A percentile compares a stretch with the other conserved stretches of the same genome.
phyloP scores from a whole-genome alignment of 2,329 filamentous ascomycete species.

The Phialocephala subalpina region DNA sequence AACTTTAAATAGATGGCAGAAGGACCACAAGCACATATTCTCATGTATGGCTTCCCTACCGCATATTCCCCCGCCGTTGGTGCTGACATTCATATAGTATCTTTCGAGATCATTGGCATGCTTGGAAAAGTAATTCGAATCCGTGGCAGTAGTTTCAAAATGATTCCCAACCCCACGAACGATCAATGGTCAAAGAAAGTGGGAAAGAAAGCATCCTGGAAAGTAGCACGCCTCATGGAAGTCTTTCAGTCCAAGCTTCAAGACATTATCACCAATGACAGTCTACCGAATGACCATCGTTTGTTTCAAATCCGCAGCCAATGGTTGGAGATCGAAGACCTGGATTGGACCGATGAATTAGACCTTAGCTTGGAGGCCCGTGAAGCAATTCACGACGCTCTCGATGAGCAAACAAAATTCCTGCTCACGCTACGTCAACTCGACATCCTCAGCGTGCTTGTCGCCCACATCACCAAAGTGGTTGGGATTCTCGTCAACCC shows the following conservation, averaged over 20 bases:
- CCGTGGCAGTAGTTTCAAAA: conserved; percentile 57
- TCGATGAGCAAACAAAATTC: conserved; percentile 36
- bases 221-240: conserved; percentile 38
- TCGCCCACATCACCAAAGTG: conserved; percentile 38
- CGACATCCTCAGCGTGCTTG: conserved; percentile 37
- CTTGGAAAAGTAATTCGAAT: conserved; percentile 59
- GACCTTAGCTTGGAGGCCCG: conserved; percentile 33
- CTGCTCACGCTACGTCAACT: conserved; percentile 33
- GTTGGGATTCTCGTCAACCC: conserved; percentile 56
- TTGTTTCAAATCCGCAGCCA: conserved; percentile 27
- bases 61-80: background rate
- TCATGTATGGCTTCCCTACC: conserved; percentile 30
- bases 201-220: conserved; percentile 40
- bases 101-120: conserved; percentile 68
- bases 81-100: conserved; percentile 48
- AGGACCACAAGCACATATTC: conserved; percentile 44
- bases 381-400: conserved; percentile 40
- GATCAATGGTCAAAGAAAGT: conserved; percentile 58
- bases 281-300: conserved; percentile 17
- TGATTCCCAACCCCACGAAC: conserved; percentile 64
- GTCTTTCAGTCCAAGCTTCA: conserved; percentile 40
- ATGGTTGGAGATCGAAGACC: conserved; percentile 32
- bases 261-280: conserved; percentile 23
- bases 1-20: conserved; percentile 53
- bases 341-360: conserved; percentile 34